Evolutionary conservation across 2,329 filamentous ascomycete species (phyloP).

Genomic region (Exophiala mesophila): DNA sequence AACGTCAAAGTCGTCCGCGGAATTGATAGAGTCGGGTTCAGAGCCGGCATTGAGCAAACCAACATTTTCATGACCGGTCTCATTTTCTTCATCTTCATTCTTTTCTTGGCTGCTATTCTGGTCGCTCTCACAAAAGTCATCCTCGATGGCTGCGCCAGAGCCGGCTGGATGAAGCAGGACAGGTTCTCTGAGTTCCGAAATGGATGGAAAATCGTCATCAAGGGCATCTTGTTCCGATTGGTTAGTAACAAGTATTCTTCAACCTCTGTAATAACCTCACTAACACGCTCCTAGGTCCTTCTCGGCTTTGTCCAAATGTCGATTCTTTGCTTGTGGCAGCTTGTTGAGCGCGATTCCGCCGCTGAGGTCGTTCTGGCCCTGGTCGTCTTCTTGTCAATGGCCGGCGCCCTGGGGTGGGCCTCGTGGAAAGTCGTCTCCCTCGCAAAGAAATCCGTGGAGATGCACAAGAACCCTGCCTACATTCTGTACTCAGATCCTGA

Average conservation of each 20-base stretch:
- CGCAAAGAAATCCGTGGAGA: slow-evolving; percentile 77
- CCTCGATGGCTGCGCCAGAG: slow-evolving; percentile 70
- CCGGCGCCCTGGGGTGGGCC: slow-evolving; percentile 75
- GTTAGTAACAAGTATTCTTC: slow-evolving; percentile 31
- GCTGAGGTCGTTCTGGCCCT: slow-evolving; percentile 82
- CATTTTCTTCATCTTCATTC: slow-evolving; percentile 81
- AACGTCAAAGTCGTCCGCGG: slow-evolving; percentile 60
- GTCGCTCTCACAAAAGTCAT: slow-evolving; percentile 76
- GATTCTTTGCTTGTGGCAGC: slow-evolving; percentile 88
- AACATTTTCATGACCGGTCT: slow-evolving; percentile 93
- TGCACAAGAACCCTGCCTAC: slow-evolving; percentile 96
- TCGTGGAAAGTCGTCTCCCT: slow-evolving; percentile 84
- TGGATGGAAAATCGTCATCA: slow-evolving; percentile 86
- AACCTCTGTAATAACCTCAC: not conserved
- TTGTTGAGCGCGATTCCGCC: slow-evolving; percentile 77
- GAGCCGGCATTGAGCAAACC: slow-evolving; percentile 75
- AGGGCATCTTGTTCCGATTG: slow-evolving; percentile 88
- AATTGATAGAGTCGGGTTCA: slow-evolving; percentile 85
- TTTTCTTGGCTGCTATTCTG: slow-evolving; percentile 65
- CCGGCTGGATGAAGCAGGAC: slow-evolving; percentile 73
- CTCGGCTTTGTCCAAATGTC: slow-evolving; percentile 90
- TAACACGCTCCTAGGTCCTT: slow-evolving; percentile 51
- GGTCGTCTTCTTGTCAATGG: slow-evolving; percentile 80
- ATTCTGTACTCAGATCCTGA: slow-evolving; percentile 95
- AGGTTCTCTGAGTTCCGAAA: slow-evolving; percentile 92